Percentiles rank a stretch among this genome's conserved stretches.
Conservation (phyloP, 352 stramenopile genomes). For the Globisporangium heterothallicum region DNA sequence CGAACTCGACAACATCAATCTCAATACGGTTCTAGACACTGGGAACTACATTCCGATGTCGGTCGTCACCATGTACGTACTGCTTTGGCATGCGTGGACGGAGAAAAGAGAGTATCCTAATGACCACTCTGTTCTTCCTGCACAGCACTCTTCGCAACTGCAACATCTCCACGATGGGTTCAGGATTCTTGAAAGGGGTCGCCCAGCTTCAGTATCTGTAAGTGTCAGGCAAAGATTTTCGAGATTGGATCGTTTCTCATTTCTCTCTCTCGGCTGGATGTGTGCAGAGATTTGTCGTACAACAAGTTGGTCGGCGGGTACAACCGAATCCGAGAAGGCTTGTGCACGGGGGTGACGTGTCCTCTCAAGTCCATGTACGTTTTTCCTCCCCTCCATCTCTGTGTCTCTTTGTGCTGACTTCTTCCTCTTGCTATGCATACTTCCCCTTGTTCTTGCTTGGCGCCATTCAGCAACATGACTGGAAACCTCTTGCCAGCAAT, state of each 20-base stretch:
- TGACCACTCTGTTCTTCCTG: background rate
- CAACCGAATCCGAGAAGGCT: conserved; percentile 39
- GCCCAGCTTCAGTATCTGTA: conserved; percentile 37
- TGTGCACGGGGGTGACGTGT: conserved; percentile 43
- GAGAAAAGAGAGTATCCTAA: background rate
- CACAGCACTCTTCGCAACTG: conserved; percentile 32
- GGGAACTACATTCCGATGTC: conserved; percentile 40
- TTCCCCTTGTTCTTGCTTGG: background rate
- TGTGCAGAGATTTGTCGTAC: conserved; percentile 30
- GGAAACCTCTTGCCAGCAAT: conserved; percentile 32
- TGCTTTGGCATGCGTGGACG: background rate
- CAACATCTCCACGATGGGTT: conserved; percentile 36
- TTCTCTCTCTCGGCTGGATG: background rate
- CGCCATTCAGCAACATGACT: conserved; percentile 31
- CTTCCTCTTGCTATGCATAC: background rate
- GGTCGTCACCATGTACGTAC: conserved; percentile 34
- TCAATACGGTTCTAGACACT: conserved; percentile 27
- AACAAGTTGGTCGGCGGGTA: conserved; percentile 42
- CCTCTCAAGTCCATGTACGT: conserved; percentile 35
- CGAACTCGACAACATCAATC: conserved; percentile 36
- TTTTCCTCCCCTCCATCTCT: no score
- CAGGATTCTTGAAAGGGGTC: conserved; percentile 36
- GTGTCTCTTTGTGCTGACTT: background rate
- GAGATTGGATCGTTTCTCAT: background rate
- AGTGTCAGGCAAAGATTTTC: background rate